phyloP scores from a whole-genome alignment of 2,329 filamentous ascomycete genomes.

The Fusarium udum region DNA sequence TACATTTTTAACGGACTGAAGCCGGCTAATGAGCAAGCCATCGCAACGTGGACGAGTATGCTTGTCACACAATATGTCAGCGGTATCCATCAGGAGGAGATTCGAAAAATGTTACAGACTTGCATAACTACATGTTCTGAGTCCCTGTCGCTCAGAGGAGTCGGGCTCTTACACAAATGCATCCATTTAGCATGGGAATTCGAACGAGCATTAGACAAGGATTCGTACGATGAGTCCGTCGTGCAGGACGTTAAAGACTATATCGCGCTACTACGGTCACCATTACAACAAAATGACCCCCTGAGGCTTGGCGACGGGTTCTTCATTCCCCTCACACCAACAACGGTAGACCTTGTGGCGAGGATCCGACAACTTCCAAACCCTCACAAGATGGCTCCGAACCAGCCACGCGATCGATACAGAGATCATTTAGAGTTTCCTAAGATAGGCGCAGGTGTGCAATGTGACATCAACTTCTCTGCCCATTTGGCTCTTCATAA shows the following conservation, averaged over 20 bases:
- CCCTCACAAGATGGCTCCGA: slow-evolving; percentile 60
- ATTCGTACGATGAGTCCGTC: slow-evolving; percentile 54
- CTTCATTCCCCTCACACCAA: slow-evolving; percentile 51
- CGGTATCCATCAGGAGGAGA: slow-evolving; percentile 59
- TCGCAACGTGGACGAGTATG: slow-evolving; percentile 9
- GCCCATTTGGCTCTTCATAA: slow-evolving; percentile 86
- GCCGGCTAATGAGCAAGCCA: slow-evolving; percentile 2
- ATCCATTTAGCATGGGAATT: slow-evolving; percentile 66
- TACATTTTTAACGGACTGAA: slow-evolving; percentile 36
- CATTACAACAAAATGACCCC: slow-evolving; percentile 38
- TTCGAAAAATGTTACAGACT: slow-evolving; percentile 54
- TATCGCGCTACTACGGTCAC: slow-evolving; percentile 58
- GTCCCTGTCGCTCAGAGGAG: slow-evolving; percentile 49
- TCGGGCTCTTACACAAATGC: slow-evolving; percentile 62
- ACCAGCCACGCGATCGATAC: slow-evolving; percentile 64
- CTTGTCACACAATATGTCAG: slow-evolving; percentile 58
- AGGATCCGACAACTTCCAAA: slow-evolving; percentile 58
- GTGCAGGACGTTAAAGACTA: slow-evolving; percentile 57
- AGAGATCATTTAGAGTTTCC: slow-evolving; percentile 78
- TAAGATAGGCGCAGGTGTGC: slow-evolving; percentile 79
- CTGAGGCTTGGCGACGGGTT: slow-evolving; percentile 27
- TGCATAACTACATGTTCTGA: slow-evolving; percentile 23
- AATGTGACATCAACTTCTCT: slow-evolving; percentile 92
- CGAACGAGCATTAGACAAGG: slow-evolving; percentile 61
- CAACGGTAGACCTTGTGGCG: slow-evolving; percentile 49